phyloP scores from a whole-genome alignment of 352 stramenopile species.

The Pythium dissimile region DNA sequence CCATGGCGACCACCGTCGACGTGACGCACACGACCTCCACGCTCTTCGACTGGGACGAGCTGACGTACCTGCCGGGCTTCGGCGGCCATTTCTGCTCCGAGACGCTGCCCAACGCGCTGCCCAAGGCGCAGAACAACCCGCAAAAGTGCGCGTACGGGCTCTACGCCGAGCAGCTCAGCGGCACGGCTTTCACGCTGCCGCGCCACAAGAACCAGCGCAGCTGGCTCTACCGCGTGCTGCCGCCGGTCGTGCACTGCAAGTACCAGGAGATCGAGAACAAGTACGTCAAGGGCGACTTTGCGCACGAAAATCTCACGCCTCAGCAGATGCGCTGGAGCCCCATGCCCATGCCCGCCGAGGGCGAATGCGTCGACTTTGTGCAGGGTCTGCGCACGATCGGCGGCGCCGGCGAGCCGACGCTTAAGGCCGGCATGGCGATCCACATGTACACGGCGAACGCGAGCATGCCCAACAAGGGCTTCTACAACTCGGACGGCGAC shows the following conservation, averaged over 20 bases:
- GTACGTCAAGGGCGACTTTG: conserved; percentile 72
- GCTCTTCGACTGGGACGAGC: conserved; percentile 41
- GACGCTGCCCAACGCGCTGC: conserved; percentile 84
- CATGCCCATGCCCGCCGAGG: conserved; percentile 60
- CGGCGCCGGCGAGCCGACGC: conserved; percentile 82
- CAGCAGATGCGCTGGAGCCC: conserved; percentile 93
- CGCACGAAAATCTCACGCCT: conserved; percentile 64
- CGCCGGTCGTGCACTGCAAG: conserved; percentile 77
- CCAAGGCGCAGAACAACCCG: conserved; percentile 93
- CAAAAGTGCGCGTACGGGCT: conserved; percentile 91
- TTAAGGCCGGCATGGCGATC: conserved; percentile 92
- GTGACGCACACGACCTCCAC: conserved; percentile 23
- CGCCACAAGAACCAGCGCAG: conserved; percentile 83
- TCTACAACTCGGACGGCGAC: conserved; percentile 97
- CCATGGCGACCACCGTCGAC: not conserved
- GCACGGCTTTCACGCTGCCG: conserved; percentile 95
- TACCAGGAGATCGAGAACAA: conserved; percentile 44
- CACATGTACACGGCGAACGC: conserved; percentile 92
- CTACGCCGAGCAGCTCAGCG: conserved; percentile 94
- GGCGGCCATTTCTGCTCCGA: conserved; percentile 94
- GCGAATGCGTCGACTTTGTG: conserved; percentile 83
- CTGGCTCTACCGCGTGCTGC: conserved; percentile 94
- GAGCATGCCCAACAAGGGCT: conserved; percentile 88
- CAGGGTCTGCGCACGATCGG: conserved; percentile 83
- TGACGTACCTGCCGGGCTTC: conserved; percentile 91